Evolutionary conservation across 2,329 filamentous ascomycete species (phyloP).

Genomic region (Lasiodiplodia theobromae): DNA sequence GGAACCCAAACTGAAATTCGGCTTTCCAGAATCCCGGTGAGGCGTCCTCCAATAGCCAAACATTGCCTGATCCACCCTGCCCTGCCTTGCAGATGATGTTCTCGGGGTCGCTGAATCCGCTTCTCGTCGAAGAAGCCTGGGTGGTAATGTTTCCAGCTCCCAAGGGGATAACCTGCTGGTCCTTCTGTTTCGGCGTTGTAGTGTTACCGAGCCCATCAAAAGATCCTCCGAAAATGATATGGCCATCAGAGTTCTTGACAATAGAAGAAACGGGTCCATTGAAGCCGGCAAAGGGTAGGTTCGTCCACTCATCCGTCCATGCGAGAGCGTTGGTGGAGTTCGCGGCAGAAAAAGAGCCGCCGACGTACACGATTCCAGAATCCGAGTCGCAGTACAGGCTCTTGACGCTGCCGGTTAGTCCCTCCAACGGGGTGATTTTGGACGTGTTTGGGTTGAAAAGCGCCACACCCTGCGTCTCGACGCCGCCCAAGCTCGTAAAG

Average conservation of each 20-base stretch:
- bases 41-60: constrained; percentile 82
- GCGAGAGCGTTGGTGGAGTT: constrained; percentile 91
- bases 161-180: constrained; percentile 84
- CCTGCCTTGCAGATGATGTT: constrained; percentile 83
- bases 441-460: constrained; percentile 78
- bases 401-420: constrained; percentile 82
- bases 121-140: constrained; percentile 65
- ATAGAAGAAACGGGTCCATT: constrained; percentile 93
- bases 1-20: constrained; percentile 81
- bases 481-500: constrained; percentile 86
- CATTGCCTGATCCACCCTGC: constrained; percentile 73
- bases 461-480: constrained; percentile 78
- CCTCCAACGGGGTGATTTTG: constrained; percentile 75
- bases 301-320: constrained; percentile 78
- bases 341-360: constrained; percentile 79
- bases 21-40: constrained; percentile 84
- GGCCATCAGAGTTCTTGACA: constrained; percentile 76
- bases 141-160: constrained; percentile 76
- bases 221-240: constrained; percentile 89
- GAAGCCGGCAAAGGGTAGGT: constrained; percentile 90
- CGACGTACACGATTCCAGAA: constrained; percentile 84
- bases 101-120: constrained; percentile 75
- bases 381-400: constrained; percentile 82
- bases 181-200: constrained; percentile 68
- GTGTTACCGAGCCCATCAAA: constrained; percentile 94